These are phyloP conservation scores for Arxiozyma slooffiae DNA, from an alignment of 1,139 yeast genomes.

Conservation along the genomic window DNA sequence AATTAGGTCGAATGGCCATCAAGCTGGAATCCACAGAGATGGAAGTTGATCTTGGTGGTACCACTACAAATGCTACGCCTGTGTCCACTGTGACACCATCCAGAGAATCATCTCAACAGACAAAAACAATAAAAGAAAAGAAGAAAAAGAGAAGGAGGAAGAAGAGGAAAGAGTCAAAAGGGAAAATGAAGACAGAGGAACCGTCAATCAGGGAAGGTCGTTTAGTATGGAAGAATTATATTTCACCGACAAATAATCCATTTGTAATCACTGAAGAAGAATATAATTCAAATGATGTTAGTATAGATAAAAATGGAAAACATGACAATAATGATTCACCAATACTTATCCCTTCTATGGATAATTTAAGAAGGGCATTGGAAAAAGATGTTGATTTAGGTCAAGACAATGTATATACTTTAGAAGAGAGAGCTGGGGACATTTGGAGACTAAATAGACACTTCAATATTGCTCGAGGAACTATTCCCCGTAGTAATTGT, in stretches of 20 bases:
- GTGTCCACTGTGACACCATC: neutral
- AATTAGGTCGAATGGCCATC: neutral
- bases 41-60: neutral
- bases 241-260: neutral
- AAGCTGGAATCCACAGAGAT: neutral
- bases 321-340: neutral
- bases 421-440: neutral
- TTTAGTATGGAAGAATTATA: neutral
- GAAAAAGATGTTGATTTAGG: neutral
- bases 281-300: neutral
- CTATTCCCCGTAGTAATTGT: neutral
- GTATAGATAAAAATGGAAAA: neutral
- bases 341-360: neutral
- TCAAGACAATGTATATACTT: neutral
- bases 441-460: constrained; percentile 1
- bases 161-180: neutral
- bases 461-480: neutral
- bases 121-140: neutral
- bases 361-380: neutral
- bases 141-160: neutral
- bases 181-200: neutral
- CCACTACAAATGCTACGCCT: neutral
- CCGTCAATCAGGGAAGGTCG: neutral
- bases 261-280: neutral
- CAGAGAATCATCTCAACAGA: neutral